A percentile compares a stretch with the other conserved stretches of the same genome.
Conservation (phyloP, 495 filamentous ascomycete species). For the Xylona heveae region DNA sequence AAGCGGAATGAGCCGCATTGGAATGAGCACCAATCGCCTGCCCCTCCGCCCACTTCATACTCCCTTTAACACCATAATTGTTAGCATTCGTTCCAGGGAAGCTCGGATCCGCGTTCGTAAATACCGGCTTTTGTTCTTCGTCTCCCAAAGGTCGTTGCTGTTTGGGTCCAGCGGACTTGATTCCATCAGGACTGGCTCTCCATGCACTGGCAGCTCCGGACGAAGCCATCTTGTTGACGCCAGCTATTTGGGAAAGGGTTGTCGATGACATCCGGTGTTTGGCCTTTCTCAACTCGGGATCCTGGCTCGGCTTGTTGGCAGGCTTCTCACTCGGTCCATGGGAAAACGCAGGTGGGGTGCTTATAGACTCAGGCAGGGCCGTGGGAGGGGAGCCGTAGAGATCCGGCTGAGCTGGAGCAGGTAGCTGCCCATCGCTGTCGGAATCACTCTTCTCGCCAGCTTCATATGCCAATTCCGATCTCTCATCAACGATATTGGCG, state of each 20-base stretch:
- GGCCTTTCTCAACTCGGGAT: constrained; percentile 52
- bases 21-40: too few relatives aligned
- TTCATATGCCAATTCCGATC: too few relatives aligned
- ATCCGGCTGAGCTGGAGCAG: constrained; percentile 3
- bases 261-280: constrained; percentile 63
- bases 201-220: constrained; percentile 21
- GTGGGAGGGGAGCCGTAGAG: constrained; percentile 28
- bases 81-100: constrained; percentile 28
- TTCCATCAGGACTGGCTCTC: constrained; percentile 6
- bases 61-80: constrained; percentile 25
- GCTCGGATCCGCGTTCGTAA: background rate
- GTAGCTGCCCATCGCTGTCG: constrained; percentile 28
- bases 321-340: constrained; percentile 50
- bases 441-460: constrained; percentile 31
- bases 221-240: constrained; percentile 29
- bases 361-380: constrained; percentile 50
- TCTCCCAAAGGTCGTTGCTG: constrained; percentile 4
- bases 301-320: constrained; percentile 40
- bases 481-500: constrained; percentile 8
- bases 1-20: too few relatives aligned
- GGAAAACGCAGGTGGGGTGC: constrained; percentile 51
- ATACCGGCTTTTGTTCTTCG: constrained; percentile 9
- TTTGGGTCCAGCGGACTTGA: background rate
- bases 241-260: constrained; percentile 56
- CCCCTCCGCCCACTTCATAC: constrained; percentile 19